phyloP scores from a whole-genome alignment of 352 stramenopile species.

The Ophiocytium majus region DNA sequence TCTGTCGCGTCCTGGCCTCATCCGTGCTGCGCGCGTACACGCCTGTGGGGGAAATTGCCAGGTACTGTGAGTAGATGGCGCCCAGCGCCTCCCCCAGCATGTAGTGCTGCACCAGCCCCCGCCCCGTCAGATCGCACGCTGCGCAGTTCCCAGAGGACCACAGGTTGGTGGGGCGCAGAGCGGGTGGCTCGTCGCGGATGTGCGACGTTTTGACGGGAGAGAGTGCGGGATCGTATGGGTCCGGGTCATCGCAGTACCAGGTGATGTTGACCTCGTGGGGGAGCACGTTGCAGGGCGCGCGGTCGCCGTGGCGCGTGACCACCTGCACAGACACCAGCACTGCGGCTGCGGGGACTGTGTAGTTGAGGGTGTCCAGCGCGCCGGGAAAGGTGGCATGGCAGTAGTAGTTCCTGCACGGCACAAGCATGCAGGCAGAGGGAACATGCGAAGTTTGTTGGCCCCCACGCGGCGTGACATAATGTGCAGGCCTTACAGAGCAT shows the following conservation, averaged over 20 bases:
- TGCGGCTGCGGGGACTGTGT: conserved; percentile 25
- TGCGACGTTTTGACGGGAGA: conserved; percentile 41
- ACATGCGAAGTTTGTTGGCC: too few species aligned
- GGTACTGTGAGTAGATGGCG: conserved; percentile 34
- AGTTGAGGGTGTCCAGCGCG: conserved; percentile 40
- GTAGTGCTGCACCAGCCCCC: conserved; percentile 45
- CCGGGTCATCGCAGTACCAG: conserved; percentile 43
- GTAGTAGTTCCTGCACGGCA: conserved; percentile 52
- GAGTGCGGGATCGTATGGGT: conserved; percentile 38
- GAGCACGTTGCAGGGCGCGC: conserved; percentile 48
- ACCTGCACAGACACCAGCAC: conserved; percentile 42
- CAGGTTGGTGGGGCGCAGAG: conserved; percentile 25
- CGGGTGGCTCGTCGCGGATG: conserved; percentile 37
- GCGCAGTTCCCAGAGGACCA: conserved; percentile 46
- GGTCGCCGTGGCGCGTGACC: conserved; percentile 43
- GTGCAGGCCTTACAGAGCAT: background rate
- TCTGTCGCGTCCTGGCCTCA: conserved; percentile 15
- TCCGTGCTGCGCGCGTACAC: conserved; percentile 46
- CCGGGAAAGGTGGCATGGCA: conserved; percentile 53
- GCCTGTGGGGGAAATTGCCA: conserved; percentile 33
- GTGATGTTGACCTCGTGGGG: conserved; percentile 45
- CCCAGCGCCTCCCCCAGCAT: conserved; percentile 50
- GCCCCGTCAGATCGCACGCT: conserved; percentile 42
- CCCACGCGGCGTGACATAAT: background rate
- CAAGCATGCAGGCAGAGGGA: background rate